phyloP scores from a whole-genome alignment of 257 asterid genomes.

The Paulownia fortunei region DNA sequence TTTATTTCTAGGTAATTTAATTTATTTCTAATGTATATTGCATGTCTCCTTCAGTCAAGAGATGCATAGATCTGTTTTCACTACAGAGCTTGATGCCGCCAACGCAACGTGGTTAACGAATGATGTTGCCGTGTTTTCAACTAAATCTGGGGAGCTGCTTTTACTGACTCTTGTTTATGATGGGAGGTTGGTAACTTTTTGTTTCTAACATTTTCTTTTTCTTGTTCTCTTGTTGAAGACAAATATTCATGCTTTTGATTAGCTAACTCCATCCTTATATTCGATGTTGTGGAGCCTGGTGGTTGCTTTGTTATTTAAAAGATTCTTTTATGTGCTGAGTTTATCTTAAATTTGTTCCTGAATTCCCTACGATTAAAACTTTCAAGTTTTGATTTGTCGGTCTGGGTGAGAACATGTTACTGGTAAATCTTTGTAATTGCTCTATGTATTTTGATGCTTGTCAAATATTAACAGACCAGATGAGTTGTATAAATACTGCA shows the following conservation, averaged over 20 bases:
- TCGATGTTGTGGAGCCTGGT: constrained; percentile 20
- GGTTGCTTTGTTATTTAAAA: not conserved
- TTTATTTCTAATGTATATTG: constrained; percentile 32
- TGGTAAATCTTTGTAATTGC: constrained; percentile 2
- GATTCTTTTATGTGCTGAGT: constrained; percentile 21
- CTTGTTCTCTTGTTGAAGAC: constrained; percentile 20
- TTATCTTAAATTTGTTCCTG: constrained; percentile 9
- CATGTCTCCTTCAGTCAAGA: constrained; percentile 66
- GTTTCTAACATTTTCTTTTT: constrained; percentile 16
- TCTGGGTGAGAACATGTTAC: not conserved
- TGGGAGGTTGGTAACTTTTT: constrained; percentile 72
- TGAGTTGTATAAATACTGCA: not conserved
- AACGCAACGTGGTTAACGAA: constrained; percentile 89
- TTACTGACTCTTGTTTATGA: constrained; percentile 86
- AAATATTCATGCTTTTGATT: constrained; percentile 5
- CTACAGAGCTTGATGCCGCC: constrained; percentile 91
- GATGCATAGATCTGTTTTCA: constrained; percentile 77
- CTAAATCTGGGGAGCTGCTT: constrained; percentile 95
- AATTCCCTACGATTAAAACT: not conserved
- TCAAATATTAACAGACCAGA: not conserved
- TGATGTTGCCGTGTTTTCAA: constrained; percentile 93
- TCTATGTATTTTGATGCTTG: constrained; percentile 21
- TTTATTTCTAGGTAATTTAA: not conserved
- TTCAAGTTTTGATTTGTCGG: not conserved
- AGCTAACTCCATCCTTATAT: not conserved